Evolutionary conservation across 305 asterid species (phyloP).

Genomic region (Ruellia speciosa): DNA sequence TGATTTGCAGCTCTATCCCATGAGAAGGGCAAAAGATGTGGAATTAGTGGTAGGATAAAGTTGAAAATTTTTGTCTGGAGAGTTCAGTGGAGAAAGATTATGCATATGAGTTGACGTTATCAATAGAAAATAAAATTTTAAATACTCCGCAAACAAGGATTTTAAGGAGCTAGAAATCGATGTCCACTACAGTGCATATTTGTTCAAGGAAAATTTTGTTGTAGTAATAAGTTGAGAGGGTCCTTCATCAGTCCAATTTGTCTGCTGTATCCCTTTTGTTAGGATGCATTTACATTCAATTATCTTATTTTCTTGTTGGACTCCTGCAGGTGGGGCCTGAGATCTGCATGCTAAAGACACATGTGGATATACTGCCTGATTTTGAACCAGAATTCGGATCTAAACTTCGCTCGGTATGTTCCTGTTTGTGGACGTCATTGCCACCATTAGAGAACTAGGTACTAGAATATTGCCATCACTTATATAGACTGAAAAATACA

Average conservation of each 20-base stretch:
- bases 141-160: too few relatives aligned
- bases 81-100: too few relatives aligned
- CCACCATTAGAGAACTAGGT: neutral
- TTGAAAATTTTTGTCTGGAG: too few relatives aligned
- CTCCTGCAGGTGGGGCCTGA: conserved; percentile 87
- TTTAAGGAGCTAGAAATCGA: too few relatives aligned
- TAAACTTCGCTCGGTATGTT: conserved; percentile 73
- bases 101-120: too few relatives aligned
- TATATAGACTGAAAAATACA: too few relatives aligned
- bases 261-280: conserved; percentile 7
- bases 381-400: conserved; percentile 87
- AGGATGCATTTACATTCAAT: conserved; percentile 8
- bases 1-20: conserved; percentile 8
- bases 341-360: conserved; percentile 94
- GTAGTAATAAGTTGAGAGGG: neutral
- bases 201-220: neutral
- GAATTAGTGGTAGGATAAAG: neutral
- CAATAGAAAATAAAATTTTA: too few relatives aligned
- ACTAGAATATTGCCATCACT: neutral
- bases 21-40: conserved; percentile 7
- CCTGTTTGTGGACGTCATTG: conserved; percentile 18
- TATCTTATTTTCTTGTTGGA: conserved; percentile 15
- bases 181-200: too few relatives aligned
- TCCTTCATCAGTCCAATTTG: neutral
- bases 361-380: conserved; percentile 91